These are phyloP conservation scores for Fremontodendron californicum DNA, from an alignment of 345 rosid species.

Conservation along the genomic window DNA sequence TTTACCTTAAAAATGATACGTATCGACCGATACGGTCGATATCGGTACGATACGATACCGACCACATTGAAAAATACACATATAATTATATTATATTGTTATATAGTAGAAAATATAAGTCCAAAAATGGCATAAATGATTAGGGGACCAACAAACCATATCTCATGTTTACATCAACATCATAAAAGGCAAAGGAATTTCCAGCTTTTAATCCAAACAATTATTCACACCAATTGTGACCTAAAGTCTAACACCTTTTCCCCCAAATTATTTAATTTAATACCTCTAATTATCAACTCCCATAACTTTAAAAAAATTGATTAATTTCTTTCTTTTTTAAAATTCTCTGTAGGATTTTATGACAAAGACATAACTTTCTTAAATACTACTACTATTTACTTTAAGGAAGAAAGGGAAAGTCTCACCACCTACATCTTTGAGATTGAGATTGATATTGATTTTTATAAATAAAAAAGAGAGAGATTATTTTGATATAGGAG, in stretches of 20 bases:
- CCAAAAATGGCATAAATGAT: not conserved
- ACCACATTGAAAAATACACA: too few species aligned
- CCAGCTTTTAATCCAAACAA: not conserved
- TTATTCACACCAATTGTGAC: not conserved
- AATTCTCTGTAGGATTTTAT: not conserved
- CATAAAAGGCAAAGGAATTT: not conserved
- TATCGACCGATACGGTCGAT: too few species aligned
- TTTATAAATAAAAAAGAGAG: too few species aligned
- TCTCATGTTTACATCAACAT: not conserved
- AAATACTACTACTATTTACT: not conserved
- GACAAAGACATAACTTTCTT: conserved; percentile 8
- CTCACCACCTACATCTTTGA: too few species aligned
- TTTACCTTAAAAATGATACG: too few species aligned
- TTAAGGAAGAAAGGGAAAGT: too few species aligned
- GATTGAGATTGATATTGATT: too few species aligned
- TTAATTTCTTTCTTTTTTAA: not conserved
- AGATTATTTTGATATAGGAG: too few species aligned
- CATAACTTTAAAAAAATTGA: not conserved
- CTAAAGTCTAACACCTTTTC: not conserved
- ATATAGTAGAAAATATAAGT: not conserved
- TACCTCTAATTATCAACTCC: not conserved
- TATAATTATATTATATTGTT: not conserved
- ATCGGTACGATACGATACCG: too few species aligned
- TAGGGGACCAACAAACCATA: conserved; percentile 9
- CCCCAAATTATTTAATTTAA: not conserved